These are phyloP conservation scores for Pyrus pyrifolia DNA, from an alignment of 306 rosid genomes.

Conservation along the genomic window DNA sequence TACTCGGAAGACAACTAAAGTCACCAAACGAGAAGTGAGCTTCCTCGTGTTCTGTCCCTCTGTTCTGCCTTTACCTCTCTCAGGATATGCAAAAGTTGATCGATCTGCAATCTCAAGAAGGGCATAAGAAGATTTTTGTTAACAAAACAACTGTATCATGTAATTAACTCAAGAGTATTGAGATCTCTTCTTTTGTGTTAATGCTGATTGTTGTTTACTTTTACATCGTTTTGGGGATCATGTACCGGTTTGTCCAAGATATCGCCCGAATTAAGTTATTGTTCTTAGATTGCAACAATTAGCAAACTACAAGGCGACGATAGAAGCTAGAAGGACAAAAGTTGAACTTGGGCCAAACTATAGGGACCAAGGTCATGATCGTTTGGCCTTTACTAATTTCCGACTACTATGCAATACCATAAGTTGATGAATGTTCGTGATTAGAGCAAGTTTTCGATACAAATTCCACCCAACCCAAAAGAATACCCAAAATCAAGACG, in stretches of 20 bases:
- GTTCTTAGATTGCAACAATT: background rate
- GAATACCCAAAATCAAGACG: no score
- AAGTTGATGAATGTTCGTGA: no score
- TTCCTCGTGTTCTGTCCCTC: background rate
- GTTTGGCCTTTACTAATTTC: no score
- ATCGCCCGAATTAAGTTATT: no score
- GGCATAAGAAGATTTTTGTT: background rate
- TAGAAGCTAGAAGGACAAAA: no score
- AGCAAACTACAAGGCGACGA: no score
- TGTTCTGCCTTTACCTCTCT: background rate
- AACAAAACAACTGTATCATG: background rate
- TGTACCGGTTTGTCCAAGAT: background rate
- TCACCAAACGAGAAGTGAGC: slow-evolving; percentile 52
- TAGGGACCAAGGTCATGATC: no score
- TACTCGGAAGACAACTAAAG: slow-evolving; percentile 68
- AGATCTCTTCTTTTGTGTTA: background rate
- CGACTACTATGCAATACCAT: no score
- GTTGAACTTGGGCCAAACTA: no score
- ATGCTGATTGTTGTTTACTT: background rate
- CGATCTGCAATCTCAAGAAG: background rate
- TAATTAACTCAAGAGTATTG: background rate
- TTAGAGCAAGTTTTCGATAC: no score
- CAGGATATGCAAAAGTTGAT: background rate
- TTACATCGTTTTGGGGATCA: background rate
- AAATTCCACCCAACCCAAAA: no score